These are phyloP conservation scores for Microdochium trichocladiopsis DNA, from an alignment of 2,329 filamentous ascomycete species.

Conservation along the genomic window DNA sequence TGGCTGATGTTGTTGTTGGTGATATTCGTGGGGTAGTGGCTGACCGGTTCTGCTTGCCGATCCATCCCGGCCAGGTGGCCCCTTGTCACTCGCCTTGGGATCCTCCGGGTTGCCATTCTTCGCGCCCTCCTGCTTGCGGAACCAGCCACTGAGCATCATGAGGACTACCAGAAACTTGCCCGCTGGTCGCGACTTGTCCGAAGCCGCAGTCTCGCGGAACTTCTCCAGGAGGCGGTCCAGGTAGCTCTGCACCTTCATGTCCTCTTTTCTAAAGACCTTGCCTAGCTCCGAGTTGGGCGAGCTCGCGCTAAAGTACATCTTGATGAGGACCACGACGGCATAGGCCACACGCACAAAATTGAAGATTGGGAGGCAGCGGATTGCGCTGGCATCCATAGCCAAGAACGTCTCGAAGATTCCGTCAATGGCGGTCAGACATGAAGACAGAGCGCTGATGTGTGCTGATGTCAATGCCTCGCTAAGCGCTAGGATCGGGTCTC, in stretches of 20 bases:
- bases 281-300: conserved; percentile 59
- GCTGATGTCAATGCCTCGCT: conserved; percentile 38
- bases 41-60: not conserved
- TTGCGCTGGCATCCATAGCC: conserved; percentile 46
- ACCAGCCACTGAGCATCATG: conserved; percentile 36
- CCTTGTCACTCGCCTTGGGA: not conserved
- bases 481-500: conserved; percentile 32
- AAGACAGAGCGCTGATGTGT: conserved; percentile 59
- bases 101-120: not conserved
- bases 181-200: conserved; percentile 57
- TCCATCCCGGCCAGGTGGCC: not conserved
- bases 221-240: conserved; percentile 64
- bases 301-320: conserved; percentile 63
- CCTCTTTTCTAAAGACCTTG: conserved; percentile 60
- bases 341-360: conserved; percentile 67
- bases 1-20: conserved; percentile 1
- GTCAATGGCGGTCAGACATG: conserved; percentile 61
- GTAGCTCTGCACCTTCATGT: conserved; percentile 59
- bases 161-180: conserved; percentile 66
- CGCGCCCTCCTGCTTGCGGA: not conserved
- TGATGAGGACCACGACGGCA: conserved; percentile 64
- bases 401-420: conserved; percentile 60
- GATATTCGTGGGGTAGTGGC: not conserved
- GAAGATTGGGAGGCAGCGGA: conserved; percentile 63
- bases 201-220: conserved; percentile 56